phyloP scores from a whole-genome alignment of 192 early-diverging fungal species.

The Backusella circina region DNA sequence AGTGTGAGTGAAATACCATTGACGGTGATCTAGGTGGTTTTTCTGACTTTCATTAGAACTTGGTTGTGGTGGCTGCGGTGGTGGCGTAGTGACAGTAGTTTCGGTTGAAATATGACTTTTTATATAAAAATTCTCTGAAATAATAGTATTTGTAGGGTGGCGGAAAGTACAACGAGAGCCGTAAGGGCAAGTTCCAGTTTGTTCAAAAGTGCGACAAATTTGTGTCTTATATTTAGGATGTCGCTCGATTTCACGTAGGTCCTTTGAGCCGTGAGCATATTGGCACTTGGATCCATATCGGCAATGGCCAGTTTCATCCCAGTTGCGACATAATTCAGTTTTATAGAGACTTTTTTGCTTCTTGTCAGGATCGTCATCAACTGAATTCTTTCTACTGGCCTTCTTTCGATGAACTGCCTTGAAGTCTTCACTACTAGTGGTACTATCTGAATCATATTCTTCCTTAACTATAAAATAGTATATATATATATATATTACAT shows the following conservation, averaged over 20 bases:
- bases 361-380: neutral
- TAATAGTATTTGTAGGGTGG: slow-evolving; percentile 37
- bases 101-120: neutral
- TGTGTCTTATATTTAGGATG: slow-evolving; percentile 97
- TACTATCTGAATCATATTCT: slow-evolving; percentile 8
- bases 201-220: slow-evolving; percentile 87
- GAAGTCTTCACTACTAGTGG: neutral
- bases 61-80: neutral
- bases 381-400: neutral
- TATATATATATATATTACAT: neutral
- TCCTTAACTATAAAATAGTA: neutral
- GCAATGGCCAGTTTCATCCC: slow-evolving; percentile 42
- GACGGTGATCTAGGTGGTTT: neutral
- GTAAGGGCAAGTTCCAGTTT: slow-evolving; percentile 88
- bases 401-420: neutral
- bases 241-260: slow-evolving; percentile 75
- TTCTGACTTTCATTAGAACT: neutral
- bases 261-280: slow-evolving; percentile 84
- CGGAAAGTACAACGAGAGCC: slow-evolving; percentile 95
- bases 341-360: slow-evolving; percentile 35
- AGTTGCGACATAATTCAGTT: slow-evolving; percentile 48
- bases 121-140: neutral
- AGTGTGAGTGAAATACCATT: neutral
- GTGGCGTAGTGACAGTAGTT: neutral
- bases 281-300: slow-evolving; percentile 92